Evolutionary conservation across 1,284 basidiomycete species (phyloP).

Genomic region (Leccinum angustisporum): DNA sequence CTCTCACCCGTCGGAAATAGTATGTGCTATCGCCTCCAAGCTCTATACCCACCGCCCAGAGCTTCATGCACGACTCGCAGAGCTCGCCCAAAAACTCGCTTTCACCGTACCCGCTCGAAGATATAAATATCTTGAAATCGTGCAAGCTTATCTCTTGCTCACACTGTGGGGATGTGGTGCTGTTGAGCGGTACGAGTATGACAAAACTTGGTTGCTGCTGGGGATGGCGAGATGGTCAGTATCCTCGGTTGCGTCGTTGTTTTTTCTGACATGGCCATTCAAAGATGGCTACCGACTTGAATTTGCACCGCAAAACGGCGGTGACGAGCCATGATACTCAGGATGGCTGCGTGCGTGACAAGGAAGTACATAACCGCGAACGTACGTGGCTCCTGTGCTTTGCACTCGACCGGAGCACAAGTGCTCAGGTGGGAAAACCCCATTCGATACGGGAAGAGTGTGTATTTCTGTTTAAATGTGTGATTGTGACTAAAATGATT

Average conservation of each 20-base stretch:
- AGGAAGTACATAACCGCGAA: slow-evolving; percentile 91
- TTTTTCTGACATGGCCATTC: slow-evolving; percentile 12
- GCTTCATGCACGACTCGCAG: slow-evolving; percentile 77
- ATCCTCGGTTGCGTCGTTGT: neutral
- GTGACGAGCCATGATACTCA: slow-evolving; percentile 67
- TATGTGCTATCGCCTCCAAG: slow-evolving; percentile 91
- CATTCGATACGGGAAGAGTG: slow-evolving; percentile 84
- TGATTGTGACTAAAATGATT: neutral
- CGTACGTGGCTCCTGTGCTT: slow-evolving; percentile 94
- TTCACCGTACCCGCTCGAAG: slow-evolving; percentile 83
- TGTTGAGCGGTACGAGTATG: slow-evolving; percentile 93
- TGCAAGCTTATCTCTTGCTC: slow-evolving; percentile 86
- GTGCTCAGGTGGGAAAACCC: slow-evolving; percentile 92
- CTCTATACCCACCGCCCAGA: slow-evolving; percentile 87
- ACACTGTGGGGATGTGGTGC: slow-evolving; percentile 87
- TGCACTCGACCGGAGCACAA: slow-evolving; percentile 85
- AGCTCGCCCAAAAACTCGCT: slow-evolving; percentile 88
- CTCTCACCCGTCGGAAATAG: slow-evolving; percentile 39
- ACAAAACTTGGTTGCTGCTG: slow-evolving; percentile 90
- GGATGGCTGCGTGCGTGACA: slow-evolving; percentile 71
- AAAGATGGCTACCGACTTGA: slow-evolving; percentile 95
- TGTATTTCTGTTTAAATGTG: slow-evolving; percentile 35
- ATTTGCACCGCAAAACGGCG: slow-evolving; percentile 87
- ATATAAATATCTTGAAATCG: slow-evolving; percentile 95
- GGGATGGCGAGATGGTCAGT: slow-evolving; percentile 81